Conservation (phyloP, 805 yeast species). For the Saccharomycopsis sp. region DNA sequence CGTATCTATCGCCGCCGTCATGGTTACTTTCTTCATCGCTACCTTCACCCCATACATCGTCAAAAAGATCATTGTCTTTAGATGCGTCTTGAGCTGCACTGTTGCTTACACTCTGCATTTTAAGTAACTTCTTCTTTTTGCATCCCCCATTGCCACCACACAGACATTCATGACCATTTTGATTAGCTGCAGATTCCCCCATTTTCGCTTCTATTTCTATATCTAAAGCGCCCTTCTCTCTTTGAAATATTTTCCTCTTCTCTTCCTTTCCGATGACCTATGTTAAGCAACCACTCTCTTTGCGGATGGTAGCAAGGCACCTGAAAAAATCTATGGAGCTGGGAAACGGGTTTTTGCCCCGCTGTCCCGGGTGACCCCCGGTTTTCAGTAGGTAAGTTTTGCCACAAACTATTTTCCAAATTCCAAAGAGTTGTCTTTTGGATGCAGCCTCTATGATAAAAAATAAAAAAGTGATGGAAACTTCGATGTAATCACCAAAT, state of each 20-base stretch:
- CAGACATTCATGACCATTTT: background rate
- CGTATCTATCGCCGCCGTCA: constrained; percentile 6
- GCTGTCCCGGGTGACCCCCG: background rate
- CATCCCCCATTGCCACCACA: background rate
- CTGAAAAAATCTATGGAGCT: no score
- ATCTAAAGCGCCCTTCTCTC: no score
- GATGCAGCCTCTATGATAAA: background rate
- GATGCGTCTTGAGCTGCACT: background rate
- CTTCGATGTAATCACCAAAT: constrained; percentile 2
- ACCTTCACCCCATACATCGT: background rate
- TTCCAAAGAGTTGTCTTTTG: background rate
- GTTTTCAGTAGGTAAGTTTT: background rate
- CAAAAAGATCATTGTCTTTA: background rate
- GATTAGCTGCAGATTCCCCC: background rate
- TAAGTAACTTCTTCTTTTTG: background rate
- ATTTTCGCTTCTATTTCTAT: no score
- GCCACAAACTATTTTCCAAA: background rate
- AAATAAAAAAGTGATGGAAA: background rate
- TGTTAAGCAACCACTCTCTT: no score
- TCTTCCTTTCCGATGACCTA: no score
- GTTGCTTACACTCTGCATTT: background rate
- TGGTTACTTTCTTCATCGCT: background rate
- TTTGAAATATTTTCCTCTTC: no score
- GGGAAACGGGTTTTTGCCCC: no score
- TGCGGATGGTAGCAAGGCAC: no score